Evolutionary conservation across 2,329 filamentous ascomycete species (phyloP).

Genomic region (Tolypocladium album): DNA sequence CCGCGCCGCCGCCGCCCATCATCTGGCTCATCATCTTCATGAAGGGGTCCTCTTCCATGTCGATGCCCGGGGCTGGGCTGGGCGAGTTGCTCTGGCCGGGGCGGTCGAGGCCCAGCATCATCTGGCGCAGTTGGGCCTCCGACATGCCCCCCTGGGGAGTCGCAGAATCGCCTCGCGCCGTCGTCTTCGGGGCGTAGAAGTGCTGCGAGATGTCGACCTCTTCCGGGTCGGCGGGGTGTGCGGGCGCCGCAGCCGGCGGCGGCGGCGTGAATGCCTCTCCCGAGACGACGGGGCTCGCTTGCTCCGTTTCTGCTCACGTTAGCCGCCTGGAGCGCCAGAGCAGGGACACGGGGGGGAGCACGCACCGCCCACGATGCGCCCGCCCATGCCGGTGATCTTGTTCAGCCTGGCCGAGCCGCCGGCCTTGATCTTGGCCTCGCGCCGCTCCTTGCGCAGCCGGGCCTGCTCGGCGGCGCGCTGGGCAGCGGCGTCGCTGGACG

Average conservation of each 20-base stretch:
- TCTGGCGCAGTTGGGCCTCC: constrained; percentile 53
- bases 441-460: constrained; percentile 65
- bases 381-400: constrained; percentile 61
- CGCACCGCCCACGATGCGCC: constrained; percentile 23
- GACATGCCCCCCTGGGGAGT: constrained; percentile 26
- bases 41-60: constrained; percentile 22
- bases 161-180: constrained; percentile 15
- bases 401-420: constrained; percentile 60
- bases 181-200: constrained; percentile 47
- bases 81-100: constrained; percentile 13
- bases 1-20: constrained; percentile 35
- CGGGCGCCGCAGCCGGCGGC: constrained; percentile 1
- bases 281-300: not conserved
- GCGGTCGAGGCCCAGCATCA: constrained; percentile 49
- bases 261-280: not conserved
- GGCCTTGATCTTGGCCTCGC: constrained; percentile 68
- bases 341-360: not conserved
- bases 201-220: constrained; percentile 74
- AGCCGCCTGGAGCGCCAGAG: not conserved
- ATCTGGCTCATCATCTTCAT: constrained; percentile 68
- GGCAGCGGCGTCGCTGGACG: constrained; percentile 32
- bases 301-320: constrained; percentile 1
- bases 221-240: constrained; percentile 50
- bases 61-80: constrained; percentile 8
- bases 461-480: constrained; percentile 52